A percentile compares a stretch with the other conserved stretches of the same genome.
Evolutionary conservation across 1,284 basidiomycete genomes (phyloP).

Genomic region (Moniliella sp.): DNA sequence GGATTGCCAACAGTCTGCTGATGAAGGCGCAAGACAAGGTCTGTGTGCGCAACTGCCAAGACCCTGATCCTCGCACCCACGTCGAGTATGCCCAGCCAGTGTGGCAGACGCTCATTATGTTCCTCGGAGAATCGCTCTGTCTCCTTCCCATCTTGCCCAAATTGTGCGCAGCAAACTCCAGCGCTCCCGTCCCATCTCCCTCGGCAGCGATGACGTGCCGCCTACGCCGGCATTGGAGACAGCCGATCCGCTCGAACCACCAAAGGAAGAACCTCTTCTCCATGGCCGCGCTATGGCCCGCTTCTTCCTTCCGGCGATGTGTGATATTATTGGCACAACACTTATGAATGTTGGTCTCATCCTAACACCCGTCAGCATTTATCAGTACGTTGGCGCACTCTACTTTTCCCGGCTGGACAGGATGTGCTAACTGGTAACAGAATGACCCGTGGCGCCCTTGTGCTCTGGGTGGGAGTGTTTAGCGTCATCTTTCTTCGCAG

Average conservation of each 20-base stretch:
- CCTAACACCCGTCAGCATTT: slow-evolving; percentile 87
- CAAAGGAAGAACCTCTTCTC: slow-evolving; percentile 1
- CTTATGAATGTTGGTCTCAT: slow-evolving; percentile 87
- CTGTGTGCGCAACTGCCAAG: slow-evolving; percentile 32
- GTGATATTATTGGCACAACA: slow-evolving; percentile 68
- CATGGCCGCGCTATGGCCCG: slow-evolving; percentile 36
- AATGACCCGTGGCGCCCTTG: slow-evolving; percentile 86
- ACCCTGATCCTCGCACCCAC: slow-evolving; percentile 9
- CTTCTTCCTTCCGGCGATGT: slow-evolving; percentile 59
- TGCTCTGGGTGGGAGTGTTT: slow-evolving; percentile 81
- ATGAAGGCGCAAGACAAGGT: slow-evolving; percentile 34
- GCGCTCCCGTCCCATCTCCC: too few species aligned
- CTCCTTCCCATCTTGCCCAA: slow-evolving; percentile 12
- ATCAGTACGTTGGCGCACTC: slow-evolving; percentile 37
- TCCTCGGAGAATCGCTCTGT: slow-evolving; percentile 34
- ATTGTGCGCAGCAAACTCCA: slow-evolving; percentile 5
- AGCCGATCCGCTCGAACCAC: too few species aligned
- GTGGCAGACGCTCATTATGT: slow-evolving; percentile 34
- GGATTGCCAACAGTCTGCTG: slow-evolving; percentile 33
- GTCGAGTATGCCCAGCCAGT: slow-evolving; percentile 26
- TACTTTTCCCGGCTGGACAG: too few species aligned
- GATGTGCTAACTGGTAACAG: too few species aligned
- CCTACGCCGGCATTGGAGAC: too few species aligned
- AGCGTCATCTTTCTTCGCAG: slow-evolving; percentile 67
- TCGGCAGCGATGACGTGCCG: too few species aligned